Conservation (phyloP, 1,139 yeast genomes). For the Diutina neorugosa region DNA sequence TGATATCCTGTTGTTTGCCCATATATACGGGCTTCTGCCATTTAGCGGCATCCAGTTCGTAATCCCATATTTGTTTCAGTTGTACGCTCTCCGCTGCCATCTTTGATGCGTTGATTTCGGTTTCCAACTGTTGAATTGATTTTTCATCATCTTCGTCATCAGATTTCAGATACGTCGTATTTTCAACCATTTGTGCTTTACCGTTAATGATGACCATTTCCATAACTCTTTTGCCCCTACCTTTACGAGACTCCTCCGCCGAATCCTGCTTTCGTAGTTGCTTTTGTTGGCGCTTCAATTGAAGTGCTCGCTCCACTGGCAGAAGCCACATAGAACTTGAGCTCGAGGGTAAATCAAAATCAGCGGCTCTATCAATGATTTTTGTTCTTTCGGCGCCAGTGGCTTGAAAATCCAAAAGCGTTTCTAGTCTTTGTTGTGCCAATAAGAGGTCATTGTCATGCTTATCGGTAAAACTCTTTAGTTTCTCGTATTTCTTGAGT, state of each 20-base stretch:
- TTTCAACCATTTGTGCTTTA: slow-evolving; percentile 52
- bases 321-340: slow-evolving; percentile 65
- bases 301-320: slow-evolving; percentile 77
- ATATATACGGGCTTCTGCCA: slow-evolving; percentile 41
- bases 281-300: slow-evolving; percentile 70
- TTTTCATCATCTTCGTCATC: slow-evolving; percentile 7
- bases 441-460: slow-evolving; percentile 42
- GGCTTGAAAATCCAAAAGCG: slow-evolving; percentile 67
- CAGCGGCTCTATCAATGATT: slow-evolving; percentile 89
- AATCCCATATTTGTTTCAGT: slow-evolving; percentile 42
- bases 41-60: slow-evolving; percentile 33
- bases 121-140: slow-evolving; percentile 16
- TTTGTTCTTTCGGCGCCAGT: slow-evolving; percentile 83
- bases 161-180: slow-evolving; percentile 9
- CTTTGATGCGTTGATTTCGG: slow-evolving; percentile 11
- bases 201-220: slow-evolving; percentile 76
- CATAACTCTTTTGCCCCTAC: slow-evolving; percentile 62
- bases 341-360: slow-evolving; percentile 51
- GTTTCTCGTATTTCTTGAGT: slow-evolving; percentile 23
- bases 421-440: slow-evolving; percentile 67
- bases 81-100: slow-evolving; percentile 17
- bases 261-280: slow-evolving; percentile 47
- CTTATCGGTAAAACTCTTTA: slow-evolving; percentile 11
- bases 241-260: slow-evolving; percentile 31
- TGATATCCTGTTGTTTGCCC: neutral